Conservation (phyloP, 495 filamentous ascomycete genomes). For the Friedmanniomyces simplex region DNA sequence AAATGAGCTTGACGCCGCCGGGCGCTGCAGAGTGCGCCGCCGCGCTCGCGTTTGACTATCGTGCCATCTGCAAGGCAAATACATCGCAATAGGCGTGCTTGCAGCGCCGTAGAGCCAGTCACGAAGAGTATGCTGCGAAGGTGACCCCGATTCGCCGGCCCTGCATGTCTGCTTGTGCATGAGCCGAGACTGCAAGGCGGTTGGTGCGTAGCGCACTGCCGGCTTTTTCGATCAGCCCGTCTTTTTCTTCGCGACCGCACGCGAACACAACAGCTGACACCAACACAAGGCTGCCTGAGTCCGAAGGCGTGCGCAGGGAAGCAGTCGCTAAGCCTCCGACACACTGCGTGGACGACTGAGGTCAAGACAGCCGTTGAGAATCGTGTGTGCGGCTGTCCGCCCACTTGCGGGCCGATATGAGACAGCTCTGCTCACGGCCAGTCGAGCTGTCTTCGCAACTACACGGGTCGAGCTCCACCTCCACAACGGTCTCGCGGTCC, state of each 20-base stretch:
- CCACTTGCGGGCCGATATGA: neutral
- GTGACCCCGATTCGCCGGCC: conserved; percentile 6
- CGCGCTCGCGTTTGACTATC: conserved; percentile 7
- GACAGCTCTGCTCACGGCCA: neutral
- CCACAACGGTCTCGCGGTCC: neutral
- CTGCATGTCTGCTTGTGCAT: neutral
- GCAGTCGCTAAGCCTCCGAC: neutral
- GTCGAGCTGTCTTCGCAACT: neutral
- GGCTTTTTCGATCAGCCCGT: neutral
- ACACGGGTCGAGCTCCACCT: neutral
- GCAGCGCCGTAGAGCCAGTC: conserved; percentile 10
- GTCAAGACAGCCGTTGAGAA: neutral
- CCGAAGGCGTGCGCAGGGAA: too few relatives aligned
- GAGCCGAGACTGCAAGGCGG: neutral
- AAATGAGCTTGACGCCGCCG: neutral
- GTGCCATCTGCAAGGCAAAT: neutral
- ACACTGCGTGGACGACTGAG: neutral
- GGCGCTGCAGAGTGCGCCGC: neutral
- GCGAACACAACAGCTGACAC: neutral
- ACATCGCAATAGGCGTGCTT: conserved; percentile 4
- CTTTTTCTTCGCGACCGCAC: neutral
- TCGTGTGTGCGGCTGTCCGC: neutral
- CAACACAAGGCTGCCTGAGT: conserved; percentile 4
- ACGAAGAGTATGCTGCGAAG: conserved; percentile 1
- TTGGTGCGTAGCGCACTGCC: neutral